A percentile compares a stretch with the other conserved stretches of the same genome.
These are phyloP conservation scores for Oldenlandia corymbosa DNA, from an alignment of 257 asterid species.

Conservation along the genomic window DNA sequence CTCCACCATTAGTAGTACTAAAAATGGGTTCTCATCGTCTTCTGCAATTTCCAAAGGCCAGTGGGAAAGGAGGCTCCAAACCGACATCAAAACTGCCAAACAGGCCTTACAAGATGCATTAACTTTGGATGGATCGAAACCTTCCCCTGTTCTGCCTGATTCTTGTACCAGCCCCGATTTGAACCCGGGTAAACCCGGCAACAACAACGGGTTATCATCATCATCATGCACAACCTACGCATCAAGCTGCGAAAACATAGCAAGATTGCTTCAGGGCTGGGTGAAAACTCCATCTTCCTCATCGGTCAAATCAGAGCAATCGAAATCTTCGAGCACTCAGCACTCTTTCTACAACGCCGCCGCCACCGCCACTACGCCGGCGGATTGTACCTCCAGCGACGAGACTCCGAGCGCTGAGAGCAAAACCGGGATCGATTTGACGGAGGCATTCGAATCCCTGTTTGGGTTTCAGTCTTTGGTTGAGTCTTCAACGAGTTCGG, in stretches of 20 bases:
- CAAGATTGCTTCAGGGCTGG: slow-evolving; percentile 70
- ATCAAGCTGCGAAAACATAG: slow-evolving; percentile 78
- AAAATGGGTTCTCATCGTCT: slow-evolving; percentile 17
- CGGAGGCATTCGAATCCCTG: slow-evolving; percentile 46
- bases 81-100: slow-evolving; percentile 75
- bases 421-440: slow-evolving; percentile 33
- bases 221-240: no score
- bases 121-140: slow-evolving; percentile 37
- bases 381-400: slow-evolving; percentile 28
- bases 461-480: slow-evolving; percentile 57
- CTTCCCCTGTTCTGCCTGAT: background rate
- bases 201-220: no score
- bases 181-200: background rate
- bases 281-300: slow-evolving; percentile 26
- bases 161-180: background rate
- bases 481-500: slow-evolving; percentile 43
- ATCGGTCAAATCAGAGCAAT: slow-evolving; percentile 19
- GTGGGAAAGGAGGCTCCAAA: slow-evolving; percentile 82
- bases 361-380: no score
- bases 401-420: slow-evolving; percentile 26
- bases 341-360: slow-evolving; percentile 26
- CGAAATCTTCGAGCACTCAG: slow-evolving; percentile 39
- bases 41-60: slow-evolving; percentile 59
- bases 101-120: slow-evolving; percentile 83
- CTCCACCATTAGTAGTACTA: background rate